Evolutionary conservation across 768 basidiomycete genomes (phyloP), one percentile per base, ranked within the genome.

Genomic region (Auricularia heimuer): DNA sequence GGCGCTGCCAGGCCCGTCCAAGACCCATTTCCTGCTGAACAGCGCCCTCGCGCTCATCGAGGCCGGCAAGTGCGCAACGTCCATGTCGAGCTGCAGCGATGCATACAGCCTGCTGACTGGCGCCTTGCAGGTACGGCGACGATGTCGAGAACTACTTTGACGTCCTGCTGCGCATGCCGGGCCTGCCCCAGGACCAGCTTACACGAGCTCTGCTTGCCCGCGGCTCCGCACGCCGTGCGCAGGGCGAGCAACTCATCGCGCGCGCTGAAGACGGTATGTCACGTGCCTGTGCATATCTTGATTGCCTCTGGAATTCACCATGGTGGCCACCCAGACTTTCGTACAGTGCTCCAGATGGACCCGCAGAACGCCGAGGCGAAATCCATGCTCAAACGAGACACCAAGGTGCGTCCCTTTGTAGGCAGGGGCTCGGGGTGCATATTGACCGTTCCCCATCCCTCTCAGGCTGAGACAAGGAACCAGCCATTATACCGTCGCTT

Each of bases 101-200:
- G 7, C 12, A 61, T 12, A 14, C 39, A 62, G 37, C 29, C 47
- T 21, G 54, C 24, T 39, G 37, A 54, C 54, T 11, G 42, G 33
- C 44, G 33, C 34, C 16, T 62, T 16, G 29, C 62, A 88, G 86
- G 69, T 87, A 86, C 76, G 85, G 84, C 16, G 75, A 78, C 47
- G 81, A 85, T 35, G 86, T 87, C 34, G 86, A 87, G 72, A 82
- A 79, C 60, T 87, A 85, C 69, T 69, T 88, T 33, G 86, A 89
- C 16, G 84, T 87, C 18, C 88, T 86, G 69, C 71, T 89, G 58
- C 77, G 79, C 64, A 87, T 85, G 16, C 85, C 86, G 0, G 80
- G 82, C 61, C 72, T 89, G 16, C 73, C 82, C 29, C 78, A 76
- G 61, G 75, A 76, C 56, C 81, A 86, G 66, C 70, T 84, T 2